A percentile compares a stretch with the other conserved stretches of the same genome.
These are phyloP conservation scores for Kluyveromyces starmeri DNA, from an alignment of 805 yeast genomes.

Conservation along the genomic window DNA sequence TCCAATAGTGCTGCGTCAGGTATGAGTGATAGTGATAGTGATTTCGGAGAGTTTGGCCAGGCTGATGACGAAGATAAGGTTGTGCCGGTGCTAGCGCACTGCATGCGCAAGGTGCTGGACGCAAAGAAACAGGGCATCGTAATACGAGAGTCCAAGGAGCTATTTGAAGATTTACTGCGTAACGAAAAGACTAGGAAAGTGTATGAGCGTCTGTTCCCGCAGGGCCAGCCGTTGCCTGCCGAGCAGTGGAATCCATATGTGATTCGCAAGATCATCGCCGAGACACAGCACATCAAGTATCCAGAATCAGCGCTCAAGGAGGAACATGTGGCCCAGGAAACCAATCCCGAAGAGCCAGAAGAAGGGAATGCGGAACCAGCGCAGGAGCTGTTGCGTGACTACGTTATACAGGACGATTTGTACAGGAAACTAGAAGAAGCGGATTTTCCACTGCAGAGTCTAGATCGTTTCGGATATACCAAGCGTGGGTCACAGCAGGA, in stretches of 20 bases:
- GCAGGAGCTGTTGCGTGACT: background rate
- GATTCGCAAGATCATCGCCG: constrained; percentile 1
- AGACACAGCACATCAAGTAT: constrained; percentile 21
- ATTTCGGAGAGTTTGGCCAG: constrained; percentile 30
- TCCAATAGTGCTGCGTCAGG: no score
- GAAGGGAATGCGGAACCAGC: background rate
- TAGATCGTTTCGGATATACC: background rate
- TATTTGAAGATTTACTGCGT: background rate
- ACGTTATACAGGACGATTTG: constrained; percentile 1
- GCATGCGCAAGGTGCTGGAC: constrained; percentile 5
- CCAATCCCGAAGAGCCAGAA: background rate
- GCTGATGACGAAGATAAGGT: background rate
- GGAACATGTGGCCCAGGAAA: background rate
- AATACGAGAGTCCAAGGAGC: background rate
- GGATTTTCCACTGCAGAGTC: background rate
- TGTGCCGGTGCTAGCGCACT: constrained; percentile 2
- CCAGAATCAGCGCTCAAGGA: constrained; percentile 2
- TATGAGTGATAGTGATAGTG: constrained; percentile 22
- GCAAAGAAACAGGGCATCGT: background rate
- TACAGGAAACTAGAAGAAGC: constrained; percentile 2
- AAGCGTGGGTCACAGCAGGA: constrained; percentile 1
- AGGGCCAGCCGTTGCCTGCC: background rate
- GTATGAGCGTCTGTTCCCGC: background rate
- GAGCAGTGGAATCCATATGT: background rate
- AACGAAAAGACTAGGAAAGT: constrained; percentile 1